Evolutionary conservation across 2,329 filamentous ascomycete genomes (phyloP).

Genomic region (Stachybotrys echinatus): DNA sequence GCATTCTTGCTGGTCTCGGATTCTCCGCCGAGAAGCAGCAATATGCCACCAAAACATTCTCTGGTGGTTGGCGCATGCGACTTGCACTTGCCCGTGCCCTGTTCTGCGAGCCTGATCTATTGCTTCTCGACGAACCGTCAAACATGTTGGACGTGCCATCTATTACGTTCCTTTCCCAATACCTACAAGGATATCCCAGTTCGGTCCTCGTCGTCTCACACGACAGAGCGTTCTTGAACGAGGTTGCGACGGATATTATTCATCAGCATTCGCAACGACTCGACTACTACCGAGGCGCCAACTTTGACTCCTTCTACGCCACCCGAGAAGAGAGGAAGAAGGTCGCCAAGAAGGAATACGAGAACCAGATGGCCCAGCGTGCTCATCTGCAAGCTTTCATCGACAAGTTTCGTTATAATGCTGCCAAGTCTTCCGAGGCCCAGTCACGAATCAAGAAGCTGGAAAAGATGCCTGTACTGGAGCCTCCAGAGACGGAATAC

Average conservation of each 20-base stretch:
- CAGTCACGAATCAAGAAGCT: constrained; percentile 99
- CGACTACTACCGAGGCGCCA: constrained; percentile 97
- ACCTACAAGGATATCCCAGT: constrained; percentile 89
- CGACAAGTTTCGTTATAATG: constrained; percentile 99
- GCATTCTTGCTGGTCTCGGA: constrained; percentile 92
- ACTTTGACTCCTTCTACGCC: constrained; percentile 96
- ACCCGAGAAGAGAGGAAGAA: constrained; percentile 97
- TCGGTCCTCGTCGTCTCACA: constrained; percentile 95
- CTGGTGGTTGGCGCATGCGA: constrained; percentile 99
- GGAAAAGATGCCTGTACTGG: constrained; percentile 90
- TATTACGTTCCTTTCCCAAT: constrained; percentile 95
- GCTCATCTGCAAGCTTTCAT: constrained; percentile 97
- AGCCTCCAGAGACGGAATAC: constrained; percentile 89
- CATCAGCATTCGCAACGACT: constrained; percentile 96
- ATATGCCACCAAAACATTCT: constrained; percentile 93
- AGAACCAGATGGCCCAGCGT: constrained; percentile 93
- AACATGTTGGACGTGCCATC: constrained; percentile 99
- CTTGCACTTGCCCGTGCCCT: constrained; percentile 88
- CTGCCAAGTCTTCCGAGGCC: constrained; percentile 95
- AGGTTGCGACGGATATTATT: constrained; percentile 98
- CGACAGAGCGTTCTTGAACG: constrained; percentile 98
- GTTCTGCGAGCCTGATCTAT: constrained; percentile 94
- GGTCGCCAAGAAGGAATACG: constrained; percentile 93
- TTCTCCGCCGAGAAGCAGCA: constrained; percentile 93
- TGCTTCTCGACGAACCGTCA: constrained; percentile 97